Conservation (phyloP, 352 stramenopile species). For the Globisporangium nodosum region DNA sequence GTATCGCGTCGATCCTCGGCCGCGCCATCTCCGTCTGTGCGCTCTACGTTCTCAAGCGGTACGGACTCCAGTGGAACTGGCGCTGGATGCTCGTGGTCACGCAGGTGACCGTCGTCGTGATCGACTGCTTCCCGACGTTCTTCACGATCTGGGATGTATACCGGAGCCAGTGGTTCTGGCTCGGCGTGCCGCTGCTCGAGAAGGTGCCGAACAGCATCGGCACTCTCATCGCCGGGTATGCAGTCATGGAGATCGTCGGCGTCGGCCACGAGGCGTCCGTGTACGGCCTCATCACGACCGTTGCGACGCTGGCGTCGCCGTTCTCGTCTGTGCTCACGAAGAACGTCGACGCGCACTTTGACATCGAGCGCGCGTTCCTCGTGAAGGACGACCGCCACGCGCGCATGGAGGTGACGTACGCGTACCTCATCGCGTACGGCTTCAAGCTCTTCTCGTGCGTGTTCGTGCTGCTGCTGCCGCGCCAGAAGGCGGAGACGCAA, state of each 20-base stretch:
- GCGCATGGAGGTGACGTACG: conserved; percentile 50
- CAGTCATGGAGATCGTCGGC: conserved; percentile 50
- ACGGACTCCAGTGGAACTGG: conserved; percentile 55
- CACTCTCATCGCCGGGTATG: conserved; percentile 51
- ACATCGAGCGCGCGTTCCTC: conserved; percentile 44
- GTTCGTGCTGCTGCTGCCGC: conserved; percentile 43
- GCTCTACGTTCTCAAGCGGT: conserved; percentile 18
- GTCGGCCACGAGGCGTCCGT: conserved; percentile 42
- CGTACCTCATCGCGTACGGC: conserved; percentile 49
- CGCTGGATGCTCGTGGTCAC: conserved; percentile 37
- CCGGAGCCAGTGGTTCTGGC: conserved; percentile 63
- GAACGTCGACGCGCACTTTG: conserved; percentile 48
- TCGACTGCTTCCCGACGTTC: conserved; percentile 47
- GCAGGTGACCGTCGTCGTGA: conserved; percentile 13
- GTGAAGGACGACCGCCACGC: conserved; percentile 30
- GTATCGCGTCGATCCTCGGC: conserved; percentile 41
- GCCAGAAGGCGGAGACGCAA: conserved; percentile 26
- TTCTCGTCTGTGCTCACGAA: conserved; percentile 46
- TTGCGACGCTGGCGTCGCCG: conserved; percentile 37
- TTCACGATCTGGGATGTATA: conserved; percentile 43
- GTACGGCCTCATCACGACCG: conserved; percentile 51
- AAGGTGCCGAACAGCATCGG: conserved; percentile 43
- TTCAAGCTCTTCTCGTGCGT: conserved; percentile 48
- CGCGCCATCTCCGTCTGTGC: conserved; percentile 32
- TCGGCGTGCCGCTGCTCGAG: conserved; percentile 42